Percentiles rank a stretch among this genome's conserved stretches.
These are phyloP conservation scores for Aspergillus jensenii DNA, from an alignment of 2,329 filamentous ascomycete species.

Conservation along the genomic window DNA sequence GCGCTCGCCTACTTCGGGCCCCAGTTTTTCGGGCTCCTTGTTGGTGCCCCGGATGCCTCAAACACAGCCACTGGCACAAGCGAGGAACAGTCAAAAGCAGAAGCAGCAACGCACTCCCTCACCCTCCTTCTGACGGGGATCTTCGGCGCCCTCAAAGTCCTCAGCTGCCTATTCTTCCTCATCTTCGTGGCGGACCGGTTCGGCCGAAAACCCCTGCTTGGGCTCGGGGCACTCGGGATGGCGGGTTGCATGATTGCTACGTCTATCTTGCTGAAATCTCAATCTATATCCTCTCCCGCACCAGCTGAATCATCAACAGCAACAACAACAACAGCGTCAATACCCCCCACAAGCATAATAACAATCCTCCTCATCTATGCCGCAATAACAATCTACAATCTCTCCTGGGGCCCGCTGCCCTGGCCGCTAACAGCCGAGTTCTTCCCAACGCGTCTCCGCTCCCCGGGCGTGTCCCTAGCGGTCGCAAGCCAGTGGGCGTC, in stretches of 20 bases:
- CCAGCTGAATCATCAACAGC: conserved; percentile 18
- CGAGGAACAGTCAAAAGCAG: background rate
- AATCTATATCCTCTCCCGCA: conserved; percentile 15
- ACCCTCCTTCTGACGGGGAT: conserved; percentile 53
- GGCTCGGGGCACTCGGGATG: conserved; percentile 48
- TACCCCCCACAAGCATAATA: conserved; percentile 43
- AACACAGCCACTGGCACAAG: no score
- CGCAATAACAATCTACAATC: conserved; percentile 50
- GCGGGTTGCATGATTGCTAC: conserved; percentile 49
- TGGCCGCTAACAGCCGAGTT: conserved; percentile 43
- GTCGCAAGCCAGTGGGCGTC: conserved; percentile 43
- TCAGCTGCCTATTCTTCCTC: conserved; percentile 53
- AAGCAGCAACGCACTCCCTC: conserved; percentile 33
- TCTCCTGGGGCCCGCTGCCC: conserved; percentile 42
- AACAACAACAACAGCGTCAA: background rate
- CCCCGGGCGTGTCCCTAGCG: conserved; percentile 40
- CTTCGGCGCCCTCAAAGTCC: conserved; percentile 55
- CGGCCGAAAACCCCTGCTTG: conserved; percentile 53
- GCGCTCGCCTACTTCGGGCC: conserved; percentile 57
- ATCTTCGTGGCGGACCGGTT: conserved; percentile 54
- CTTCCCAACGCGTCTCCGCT: conserved; percentile 40
- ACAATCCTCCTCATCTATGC: conserved; percentile 58
- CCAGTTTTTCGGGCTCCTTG: conserved; percentile 55
- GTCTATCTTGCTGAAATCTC: conserved; percentile 47
- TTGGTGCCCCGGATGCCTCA: conserved; percentile 29